Evolutionary conservation across 2,329 filamentous ascomycete genomes (phyloP).

Genomic region (Colletotrichum viniferum): DNA sequence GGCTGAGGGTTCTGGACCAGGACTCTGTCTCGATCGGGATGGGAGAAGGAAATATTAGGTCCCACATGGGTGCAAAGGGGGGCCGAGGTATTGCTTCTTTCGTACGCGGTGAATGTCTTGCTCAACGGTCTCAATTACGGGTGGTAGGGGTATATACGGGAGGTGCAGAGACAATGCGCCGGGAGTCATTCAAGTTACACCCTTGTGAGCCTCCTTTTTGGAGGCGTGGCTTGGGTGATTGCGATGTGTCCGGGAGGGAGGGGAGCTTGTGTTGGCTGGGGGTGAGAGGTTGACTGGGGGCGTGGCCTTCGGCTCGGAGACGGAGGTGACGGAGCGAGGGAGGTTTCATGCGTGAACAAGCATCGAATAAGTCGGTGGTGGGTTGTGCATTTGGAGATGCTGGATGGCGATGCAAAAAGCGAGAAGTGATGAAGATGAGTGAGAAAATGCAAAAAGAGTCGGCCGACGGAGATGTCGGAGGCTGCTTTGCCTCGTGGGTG

Average conservation of each 20-base stretch:
- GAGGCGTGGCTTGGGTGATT: not conserved
- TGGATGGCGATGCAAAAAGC: not conserved
- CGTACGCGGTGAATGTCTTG: not conserved
- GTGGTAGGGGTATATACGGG: not conserved
- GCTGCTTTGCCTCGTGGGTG: not conserved
- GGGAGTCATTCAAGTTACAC: no score
- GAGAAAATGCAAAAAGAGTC: not conserved
- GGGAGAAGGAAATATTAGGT: not conserved
- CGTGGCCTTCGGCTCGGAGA: not conserved
- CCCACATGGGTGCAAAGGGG: not conserved
- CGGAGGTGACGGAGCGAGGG: not conserved
- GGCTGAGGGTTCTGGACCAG: not conserved
- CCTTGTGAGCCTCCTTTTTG: not conserved
- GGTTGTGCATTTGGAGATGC: not conserved
- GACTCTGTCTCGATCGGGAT: not conserved
- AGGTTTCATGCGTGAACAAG: not conserved
- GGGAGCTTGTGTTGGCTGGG: not conserved
- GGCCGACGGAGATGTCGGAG: not conserved
- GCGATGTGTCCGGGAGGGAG: not conserved
- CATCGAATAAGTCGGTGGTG: no score
- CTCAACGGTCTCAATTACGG: not conserved
- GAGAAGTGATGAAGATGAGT: not conserved
- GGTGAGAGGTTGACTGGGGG: not conserved
- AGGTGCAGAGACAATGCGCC: not conserved
- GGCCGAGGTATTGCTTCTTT: not conserved